A percentile compares a stretch with the other conserved stretches of the same genome.
Conservation (phyloP, 768 basidiomycete species). For the Suillus hirtellus region DNA sequence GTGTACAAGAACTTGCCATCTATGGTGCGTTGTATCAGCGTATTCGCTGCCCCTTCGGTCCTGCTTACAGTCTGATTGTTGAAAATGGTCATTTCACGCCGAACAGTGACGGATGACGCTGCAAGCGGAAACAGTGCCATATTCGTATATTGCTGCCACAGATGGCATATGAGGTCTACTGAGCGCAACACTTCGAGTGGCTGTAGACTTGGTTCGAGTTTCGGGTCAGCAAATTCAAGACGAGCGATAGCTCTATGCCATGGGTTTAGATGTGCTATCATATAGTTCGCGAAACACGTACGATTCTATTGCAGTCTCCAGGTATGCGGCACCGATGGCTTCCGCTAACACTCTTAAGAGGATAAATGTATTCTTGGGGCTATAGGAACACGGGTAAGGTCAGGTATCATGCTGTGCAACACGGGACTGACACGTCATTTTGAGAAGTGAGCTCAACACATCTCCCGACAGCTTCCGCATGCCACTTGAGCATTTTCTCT, state of each 20-base stretch:
- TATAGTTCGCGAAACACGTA: conserved; percentile 39
- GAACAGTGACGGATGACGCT: conserved; percentile 78
- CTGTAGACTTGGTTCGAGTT: conserved; percentile 78
- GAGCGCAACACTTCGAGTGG: conserved; percentile 62
- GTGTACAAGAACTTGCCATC: conserved; percentile 58
- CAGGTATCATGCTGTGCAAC: not conserved
- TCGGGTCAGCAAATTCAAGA: conserved; percentile 72
- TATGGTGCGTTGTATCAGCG: conserved; percentile 73
- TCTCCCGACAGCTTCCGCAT: conserved; percentile 94
- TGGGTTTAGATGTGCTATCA: conserved; percentile 7
- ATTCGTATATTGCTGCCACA: conserved; percentile 96
- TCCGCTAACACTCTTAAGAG: conserved; percentile 86
- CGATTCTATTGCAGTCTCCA: conserved; percentile 94
- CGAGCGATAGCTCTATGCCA: conserved; percentile 60
- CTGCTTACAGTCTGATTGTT: conserved; percentile 86
- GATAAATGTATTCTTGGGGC: conserved; percentile 86
- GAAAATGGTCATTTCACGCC: conserved; percentile 91
- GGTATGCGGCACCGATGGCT: conserved; percentile 76
- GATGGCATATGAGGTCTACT: conserved; percentile 86
- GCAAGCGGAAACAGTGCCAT: conserved; percentile 89
- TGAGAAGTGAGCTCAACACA: conserved; percentile 85
- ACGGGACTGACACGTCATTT: conserved; percentile 73
- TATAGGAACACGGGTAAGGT: conserved; percentile 32
- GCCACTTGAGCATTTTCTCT: conserved; percentile 94
- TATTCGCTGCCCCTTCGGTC: conserved; percentile 82